Evolutionary conservation across 1,284 basidiomycete genomes (phyloP).

Genomic region (Tilletia horrida): DNA sequence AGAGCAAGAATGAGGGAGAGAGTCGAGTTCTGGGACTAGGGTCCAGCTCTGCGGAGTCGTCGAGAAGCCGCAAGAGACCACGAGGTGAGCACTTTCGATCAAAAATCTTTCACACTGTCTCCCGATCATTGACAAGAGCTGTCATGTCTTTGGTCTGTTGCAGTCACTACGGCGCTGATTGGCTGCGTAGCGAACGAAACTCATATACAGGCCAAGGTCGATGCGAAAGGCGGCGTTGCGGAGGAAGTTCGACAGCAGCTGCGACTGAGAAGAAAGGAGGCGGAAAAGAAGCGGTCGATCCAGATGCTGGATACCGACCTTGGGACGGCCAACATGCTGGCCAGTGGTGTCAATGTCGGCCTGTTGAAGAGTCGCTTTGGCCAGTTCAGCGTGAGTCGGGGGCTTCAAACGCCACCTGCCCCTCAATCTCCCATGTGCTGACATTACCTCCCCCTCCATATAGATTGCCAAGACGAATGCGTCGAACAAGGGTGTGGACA

Average conservation of each 20-base stretch:
- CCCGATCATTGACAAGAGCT: constrained; percentile 35
- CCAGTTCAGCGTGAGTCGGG: constrained; percentile 17
- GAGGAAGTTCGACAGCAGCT: constrained; percentile 58
- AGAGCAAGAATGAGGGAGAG: neutral
- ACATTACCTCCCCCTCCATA: too few species aligned
- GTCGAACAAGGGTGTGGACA: constrained; percentile 57
- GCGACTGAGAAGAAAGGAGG: constrained; percentile 55
- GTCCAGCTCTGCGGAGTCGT: neutral
- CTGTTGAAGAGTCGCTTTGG: constrained; percentile 18
- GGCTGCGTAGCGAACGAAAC: constrained; percentile 24
- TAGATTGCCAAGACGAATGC: constrained; percentile 26
- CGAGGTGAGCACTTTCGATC: neutral
- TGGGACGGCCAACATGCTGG: constrained; percentile 54
- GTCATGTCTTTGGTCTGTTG: constrained; percentile 25
- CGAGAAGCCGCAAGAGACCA: neutral
- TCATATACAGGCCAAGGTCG: constrained; percentile 12
- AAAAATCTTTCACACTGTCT: neutral
- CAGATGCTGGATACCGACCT: constrained; percentile 56
- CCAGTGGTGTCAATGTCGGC: constrained; percentile 45
- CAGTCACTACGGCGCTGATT: constrained; percentile 17
- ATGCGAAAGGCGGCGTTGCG: constrained; percentile 32
- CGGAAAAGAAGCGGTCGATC: constrained; percentile 57
- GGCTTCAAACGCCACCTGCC: neutral
- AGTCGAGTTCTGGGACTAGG: neutral
- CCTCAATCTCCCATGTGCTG: too few species aligned